A percentile compares a stretch with the other conserved stretches of the same genome.
These are phyloP conservation scores for Xylariaceae sp. DNA, from an alignment of 2,329 filamentous ascomycete species.

Conservation along the genomic window DNA sequence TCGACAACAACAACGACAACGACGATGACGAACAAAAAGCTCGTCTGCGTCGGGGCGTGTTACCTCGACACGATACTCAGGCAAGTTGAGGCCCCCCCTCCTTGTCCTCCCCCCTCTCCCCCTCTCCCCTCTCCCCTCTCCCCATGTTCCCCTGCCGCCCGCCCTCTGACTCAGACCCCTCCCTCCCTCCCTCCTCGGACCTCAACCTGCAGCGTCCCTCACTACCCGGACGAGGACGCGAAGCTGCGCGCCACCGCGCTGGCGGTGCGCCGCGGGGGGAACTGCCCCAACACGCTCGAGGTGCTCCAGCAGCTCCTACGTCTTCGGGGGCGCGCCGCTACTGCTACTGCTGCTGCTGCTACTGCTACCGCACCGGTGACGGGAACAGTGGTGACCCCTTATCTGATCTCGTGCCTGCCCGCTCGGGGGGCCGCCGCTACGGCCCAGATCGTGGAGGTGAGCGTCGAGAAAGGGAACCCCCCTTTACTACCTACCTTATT, in stretches of 20 bases:
- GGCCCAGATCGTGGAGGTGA: conserved; percentile 38
- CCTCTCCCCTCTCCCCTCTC: too few species aligned
- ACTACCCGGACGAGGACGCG: conserved; percentile 62
- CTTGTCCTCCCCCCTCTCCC: too few species aligned
- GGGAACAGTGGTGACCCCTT: conserved; percentile 26
- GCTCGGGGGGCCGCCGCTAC: conserved; percentile 41
- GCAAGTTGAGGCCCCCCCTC: conserved; percentile 38
- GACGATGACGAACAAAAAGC: too few species aligned
- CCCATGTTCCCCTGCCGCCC: conserved; percentile 9
- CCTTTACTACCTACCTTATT: too few species aligned
- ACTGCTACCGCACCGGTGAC: too few species aligned
- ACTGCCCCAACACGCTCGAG: conserved; percentile 64
- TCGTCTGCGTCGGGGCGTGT: conserved; percentile 59
- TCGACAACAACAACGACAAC: too few species aligned
- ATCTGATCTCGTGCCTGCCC: conserved; percentile 49
- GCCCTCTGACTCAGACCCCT: conserved; percentile 8
- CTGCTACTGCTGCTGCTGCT: too few species aligned
- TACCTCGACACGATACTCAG: conserved; percentile 65
- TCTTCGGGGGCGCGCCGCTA: conserved; percentile 7
- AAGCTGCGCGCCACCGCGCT: conserved; percentile 60
- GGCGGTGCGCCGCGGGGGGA: conserved; percentile 59
- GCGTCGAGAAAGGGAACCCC: too few species aligned
- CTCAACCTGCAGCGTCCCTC: conserved; percentile 44
- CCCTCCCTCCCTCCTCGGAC: too few species aligned
- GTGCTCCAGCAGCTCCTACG: conserved; percentile 57